Percentiles rank a stretch among this genome's conserved stretches.
phyloP scores from a whole-genome alignment of 192 early-diverging fungal genomes.

The Backusella sp. region DNA sequence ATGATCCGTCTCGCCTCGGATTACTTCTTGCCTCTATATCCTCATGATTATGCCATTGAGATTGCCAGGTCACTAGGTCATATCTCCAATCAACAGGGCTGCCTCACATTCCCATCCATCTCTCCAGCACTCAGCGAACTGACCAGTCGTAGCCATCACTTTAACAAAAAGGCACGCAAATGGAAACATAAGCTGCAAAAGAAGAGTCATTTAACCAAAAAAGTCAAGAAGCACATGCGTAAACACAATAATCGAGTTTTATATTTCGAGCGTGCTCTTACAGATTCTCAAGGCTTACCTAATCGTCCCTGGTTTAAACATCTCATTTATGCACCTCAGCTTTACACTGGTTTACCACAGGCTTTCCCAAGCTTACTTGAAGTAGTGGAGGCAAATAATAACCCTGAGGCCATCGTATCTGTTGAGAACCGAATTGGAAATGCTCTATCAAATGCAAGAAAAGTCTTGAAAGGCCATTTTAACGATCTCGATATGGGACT shows the following conservation, averaged over 20 bases:
- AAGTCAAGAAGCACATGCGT: not conserved
- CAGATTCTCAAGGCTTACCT: slow-evolving; percentile 40
- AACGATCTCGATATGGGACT: not conserved
- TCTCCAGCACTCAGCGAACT: not conserved
- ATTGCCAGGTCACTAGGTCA: slow-evolving; percentile 31
- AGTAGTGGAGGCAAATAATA: not conserved
- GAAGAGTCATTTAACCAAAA: not conserved
- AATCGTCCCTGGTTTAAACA: slow-evolving; percentile 53
- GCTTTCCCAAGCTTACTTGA: not conserved
- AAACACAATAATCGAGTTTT: slow-evolving; percentile 44
- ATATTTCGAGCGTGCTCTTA: slow-evolving; percentile 51
- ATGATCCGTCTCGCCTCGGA: slow-evolving; percentile 39
- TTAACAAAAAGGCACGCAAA: not conserved
- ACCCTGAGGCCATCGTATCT: not conserved
- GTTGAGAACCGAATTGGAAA: slow-evolving; percentile 1
- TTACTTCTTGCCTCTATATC: slow-evolving; percentile 34
- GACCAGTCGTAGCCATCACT: not conserved
- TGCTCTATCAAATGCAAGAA: not conserved
- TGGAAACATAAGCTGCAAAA: not conserved
- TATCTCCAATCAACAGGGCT: slow-evolving; percentile 3
- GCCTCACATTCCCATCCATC: not conserved
- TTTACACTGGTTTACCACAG: slow-evolving; percentile 39
- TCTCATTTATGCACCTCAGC: slow-evolving; percentile 46
- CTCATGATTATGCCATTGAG: slow-evolving; percentile 40
- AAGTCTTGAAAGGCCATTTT: not conserved